Conservation (phyloP, 257 asterid genomes). For the Cinchona pubescens region DNA sequence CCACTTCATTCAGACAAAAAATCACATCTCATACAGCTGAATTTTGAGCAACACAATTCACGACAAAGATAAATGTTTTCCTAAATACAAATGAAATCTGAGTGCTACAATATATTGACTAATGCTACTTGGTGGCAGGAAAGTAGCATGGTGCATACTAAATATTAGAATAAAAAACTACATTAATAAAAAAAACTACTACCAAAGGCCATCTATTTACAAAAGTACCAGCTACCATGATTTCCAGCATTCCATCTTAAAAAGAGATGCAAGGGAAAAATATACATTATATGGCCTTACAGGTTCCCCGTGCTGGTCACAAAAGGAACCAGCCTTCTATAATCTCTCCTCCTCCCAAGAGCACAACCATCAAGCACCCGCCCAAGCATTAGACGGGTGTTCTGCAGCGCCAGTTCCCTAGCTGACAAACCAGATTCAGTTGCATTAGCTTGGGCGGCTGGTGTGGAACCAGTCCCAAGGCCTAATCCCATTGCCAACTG, state of each 20-base stretch:
- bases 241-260: constrained; percentile 20
- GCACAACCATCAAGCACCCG: constrained; percentile 87
- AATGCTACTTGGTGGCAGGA: constrained; percentile 8
- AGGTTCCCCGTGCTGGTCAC: constrained; percentile 69
- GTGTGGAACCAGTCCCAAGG: constrained; percentile 41
- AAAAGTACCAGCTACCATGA: constrained; percentile 27
- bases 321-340: constrained; percentile 85
- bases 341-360: constrained; percentile 89
- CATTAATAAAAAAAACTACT: constrained; percentile 28
- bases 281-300: constrained; percentile 21
- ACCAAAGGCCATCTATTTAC: constrained; percentile 37
- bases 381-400: constrained; percentile 84
- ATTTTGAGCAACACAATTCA: neutral
- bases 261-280: constrained; percentile 21
- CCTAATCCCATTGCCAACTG: constrained; percentile 71
- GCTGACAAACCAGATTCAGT: constrained; percentile 59
- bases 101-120: neutral
- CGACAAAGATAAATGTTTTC: neutral
- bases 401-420: constrained; percentile 73
- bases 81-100: neutral
- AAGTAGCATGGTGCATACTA: constrained; percentile 25
- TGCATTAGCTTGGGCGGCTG: constrained; percentile 35
- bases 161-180: constrained; percentile 30
- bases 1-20: neutral
- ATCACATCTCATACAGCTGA: neutral